Base-by-base conservation (phyloP, 805 yeast species). In the Kuraishia cidri region DNA sequence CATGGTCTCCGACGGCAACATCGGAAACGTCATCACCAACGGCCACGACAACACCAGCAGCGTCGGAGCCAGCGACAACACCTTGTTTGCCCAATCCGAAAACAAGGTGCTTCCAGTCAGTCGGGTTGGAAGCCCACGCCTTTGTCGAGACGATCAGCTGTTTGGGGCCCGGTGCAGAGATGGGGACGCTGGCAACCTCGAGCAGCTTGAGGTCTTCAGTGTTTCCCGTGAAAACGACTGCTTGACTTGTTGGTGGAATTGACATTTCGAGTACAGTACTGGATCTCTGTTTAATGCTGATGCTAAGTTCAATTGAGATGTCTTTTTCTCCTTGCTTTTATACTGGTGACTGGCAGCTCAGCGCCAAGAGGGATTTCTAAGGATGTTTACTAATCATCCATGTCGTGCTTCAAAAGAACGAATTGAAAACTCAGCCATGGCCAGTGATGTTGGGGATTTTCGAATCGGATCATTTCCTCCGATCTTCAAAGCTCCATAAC, bases 61-160 rank as follows among this genome's bases (percentile, higher is more conserved):
- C 69, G 46, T 80, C 87, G 35, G 73, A 57, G 13, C 88, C 90
- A 10, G 64, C 48, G 30, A 76, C 60, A 19, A 61, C 47, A 19
- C 78, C 81, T 24, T 64, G 51, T 2, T 42, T 52, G 13, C 75
- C 72, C 36, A 56, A 42, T 7, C 58, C 44, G 33, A 34, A 50
- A 4, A 46, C 60, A 28, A 66, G 48, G 44, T 77, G 82, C 45
- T 77, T 77, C 79, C 80, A 77, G 47, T 80, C 88, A 5, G 80
- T 72, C 27, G 87, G 87, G 45, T 80, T 80, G 26, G 66, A 63
- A 2, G 80, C 84, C 33, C 53, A 68, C 6, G 82, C 74, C 17
- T 52, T 50, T 4, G 72, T 61, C 47, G 72, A 66, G 34, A 80
- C 51, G 11, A 77, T 52, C 10, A 78, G 44, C 37, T 66, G 59